Evolutionary conservation across 2,329 filamentous ascomycete genomes (phyloP), one percentile per base, ranked within the genome.

Genomic region (Penicillium sp.): DNA sequence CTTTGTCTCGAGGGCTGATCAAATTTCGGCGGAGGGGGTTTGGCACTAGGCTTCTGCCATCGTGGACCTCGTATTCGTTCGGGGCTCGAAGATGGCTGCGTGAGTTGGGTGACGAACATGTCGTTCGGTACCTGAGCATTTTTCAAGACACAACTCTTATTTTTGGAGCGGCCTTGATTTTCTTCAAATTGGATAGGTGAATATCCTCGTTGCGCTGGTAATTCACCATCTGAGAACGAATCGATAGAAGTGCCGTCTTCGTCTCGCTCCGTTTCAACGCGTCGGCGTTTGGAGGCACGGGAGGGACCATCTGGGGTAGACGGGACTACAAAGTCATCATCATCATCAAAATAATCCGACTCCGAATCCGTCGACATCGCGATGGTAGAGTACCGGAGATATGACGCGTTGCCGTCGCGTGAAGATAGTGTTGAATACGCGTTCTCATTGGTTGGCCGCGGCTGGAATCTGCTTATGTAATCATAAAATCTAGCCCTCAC

Each of bases 1-100:
- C 36, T 31, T 38, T 59, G 48, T 8, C 43, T 47, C 24, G 53
- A 50, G 21, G 50, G 43, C 31, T 40, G 38, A 21, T 59, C 56
- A 5, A 48, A 42, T 24, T 50, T 50, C 16, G 57, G 61, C 45
- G 38, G 45, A 36, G 65, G 59, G 34, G 64, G 53, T 51, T 64
- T 62, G 9, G 67, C 62, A 38, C 67, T 70, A 14, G 76, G 74
- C 55, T 77, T 80, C 56, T 74, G 78, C 75, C 79, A 82, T 53
- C 79, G 75, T 10, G 80, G 76, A 1, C 79, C 79, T 58, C 80
- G 75, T 50, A 81, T 79, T 55, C 75, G 70, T 47, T 79, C 80
- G 3, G 80, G 80, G 55, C 78, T 81, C 1, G 79, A 81, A 49
- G 70, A 68, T 38, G 77, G 74, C 48, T 77, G 76, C 4, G 77